Evolutionary conservation across 257 asterid species (phyloP).

Genomic region (Cordia subcordata): DNA sequence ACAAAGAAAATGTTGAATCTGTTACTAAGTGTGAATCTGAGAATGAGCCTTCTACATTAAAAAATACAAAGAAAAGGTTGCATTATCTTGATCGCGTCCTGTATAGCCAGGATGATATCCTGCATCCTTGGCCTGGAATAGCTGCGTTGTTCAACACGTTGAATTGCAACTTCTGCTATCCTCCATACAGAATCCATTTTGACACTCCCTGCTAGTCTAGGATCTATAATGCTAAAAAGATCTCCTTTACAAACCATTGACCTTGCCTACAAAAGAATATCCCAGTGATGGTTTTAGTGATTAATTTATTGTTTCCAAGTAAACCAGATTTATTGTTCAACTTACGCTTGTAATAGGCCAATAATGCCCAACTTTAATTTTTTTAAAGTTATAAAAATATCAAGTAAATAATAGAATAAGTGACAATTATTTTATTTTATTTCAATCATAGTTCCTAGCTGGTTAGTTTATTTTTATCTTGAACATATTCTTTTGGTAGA

Average conservation of each 20-base stretch:
- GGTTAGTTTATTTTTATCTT: too few relatives aligned
- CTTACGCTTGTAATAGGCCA: too few relatives aligned
- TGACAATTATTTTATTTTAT: too few relatives aligned
- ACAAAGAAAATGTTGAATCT: too few relatives aligned
- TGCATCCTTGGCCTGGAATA: conserved; percentile 88
- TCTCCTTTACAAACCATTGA: conserved; percentile 88
- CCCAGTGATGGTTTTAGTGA: background rate
- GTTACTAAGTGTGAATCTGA: background rate
- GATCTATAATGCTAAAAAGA: conserved; percentile 74
- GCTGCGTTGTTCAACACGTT: conserved; percentile 82
- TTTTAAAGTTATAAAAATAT: too few relatives aligned
- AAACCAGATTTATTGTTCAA: too few relatives aligned
- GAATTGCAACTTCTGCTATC: conserved; percentile 87
- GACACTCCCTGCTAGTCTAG: conserved; percentile 48
- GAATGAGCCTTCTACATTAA: background rate
- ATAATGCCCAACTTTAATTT: too few relatives aligned
- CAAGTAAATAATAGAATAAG: too few relatives aligned
- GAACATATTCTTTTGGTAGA: too few relatives aligned
- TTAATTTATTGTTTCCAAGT: background rate
- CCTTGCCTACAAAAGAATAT: conserved; percentile 55
- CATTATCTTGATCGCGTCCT: conserved; percentile 82
- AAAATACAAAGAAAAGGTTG: conserved; percentile 3
- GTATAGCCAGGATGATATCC: conserved; percentile 73
- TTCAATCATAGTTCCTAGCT: too few relatives aligned
- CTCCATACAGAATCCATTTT: conserved; percentile 89